A percentile compares a stretch with the other conserved stretches of the same genome.
phyloP scores from a whole-genome alignment of 2,329 filamentous ascomycete genomes.

The Cryphonectria radicalis region DNA sequence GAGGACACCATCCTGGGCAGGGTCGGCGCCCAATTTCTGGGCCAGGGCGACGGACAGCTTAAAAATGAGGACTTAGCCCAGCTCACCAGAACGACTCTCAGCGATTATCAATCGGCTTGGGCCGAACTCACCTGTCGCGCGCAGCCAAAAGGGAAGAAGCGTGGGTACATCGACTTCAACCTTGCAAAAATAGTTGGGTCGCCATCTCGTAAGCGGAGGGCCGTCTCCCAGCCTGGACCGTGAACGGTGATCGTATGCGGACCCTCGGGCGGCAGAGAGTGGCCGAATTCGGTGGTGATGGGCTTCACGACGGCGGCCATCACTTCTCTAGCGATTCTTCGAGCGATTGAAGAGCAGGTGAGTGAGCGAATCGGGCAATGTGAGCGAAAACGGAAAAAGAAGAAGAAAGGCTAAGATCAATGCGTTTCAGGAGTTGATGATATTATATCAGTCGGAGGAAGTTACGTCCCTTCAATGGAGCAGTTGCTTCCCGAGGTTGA shows the following conservation, averaged over 20 bases:
- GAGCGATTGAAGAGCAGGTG: too few relatives aligned
- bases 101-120: too few relatives aligned
- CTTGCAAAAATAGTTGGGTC: conserved; percentile 41
- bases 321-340: too few relatives aligned
- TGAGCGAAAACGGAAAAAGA: neutral
- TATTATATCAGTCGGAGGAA: too few relatives aligned
- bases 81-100: neutral
- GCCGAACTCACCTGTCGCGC: conserved; percentile 37
- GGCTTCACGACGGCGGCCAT: conserved; percentile 26
- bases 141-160: conserved; percentile 48
- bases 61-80: neutral
- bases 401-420: neutral
- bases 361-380: neutral
- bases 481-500: neutral
- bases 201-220: conserved; percentile 49
- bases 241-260: conserved; percentile 54
- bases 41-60: conserved; percentile 47
- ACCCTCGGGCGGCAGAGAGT: conserved; percentile 51
- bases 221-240: conserved; percentile 47
- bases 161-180: conserved; percentile 51
- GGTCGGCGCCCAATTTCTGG: conserved; percentile 36
- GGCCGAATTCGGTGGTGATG: conserved; percentile 43
- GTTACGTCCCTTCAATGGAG: too few relatives aligned
- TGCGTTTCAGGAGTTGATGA: neutral
- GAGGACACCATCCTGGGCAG: conserved; percentile 35